Evolutionary conservation across 192 early-diverging fungal species (phyloP), one percentile per base, ranked within the genome.

Genomic region (Phlyctochytrium planicorne): DNA sequence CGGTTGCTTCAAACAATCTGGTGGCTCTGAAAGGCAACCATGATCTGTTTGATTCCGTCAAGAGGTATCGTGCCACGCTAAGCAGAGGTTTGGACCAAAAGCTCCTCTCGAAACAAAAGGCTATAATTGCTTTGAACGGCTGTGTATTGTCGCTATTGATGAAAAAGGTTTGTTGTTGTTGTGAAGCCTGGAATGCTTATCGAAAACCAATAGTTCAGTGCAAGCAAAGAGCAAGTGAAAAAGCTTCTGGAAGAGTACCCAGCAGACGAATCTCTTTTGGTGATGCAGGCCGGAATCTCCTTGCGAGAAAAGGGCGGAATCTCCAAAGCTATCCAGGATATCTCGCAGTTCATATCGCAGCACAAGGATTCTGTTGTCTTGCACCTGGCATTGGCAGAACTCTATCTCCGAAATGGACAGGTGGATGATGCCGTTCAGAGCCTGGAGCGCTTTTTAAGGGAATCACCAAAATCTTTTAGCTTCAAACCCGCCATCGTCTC

Each of bases 1-100:
- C 84, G 1, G 79, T 91, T 17, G 89, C 86, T 6, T 80, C 88
- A 52, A 91, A 91, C 76, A 91, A 91, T 66, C 60, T 90, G 53
- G 80, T 84, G 0, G 77, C 81, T 1, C 69, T 87, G 10, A 76
- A 83, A 57, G 77, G 83, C 64, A 78, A 84, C 24, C 65, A 81
- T 17, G 87, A 88, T 35, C 56, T 87, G 2, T 82, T 83, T 57
- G 87, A 91, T 53, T 80, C 81, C 20, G 53, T 73, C 30, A 80
- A 83, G 56, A 83, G 84, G 63, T 72, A 89, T 35, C 78, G 80
- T 66, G 40, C 74, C n/a, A 80, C 88, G 20, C 77, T 77, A 32
- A 68, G 77, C 24, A 80, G 83, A 61, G 80, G 72, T 3, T 71
- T 89, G 1, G 85, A 89, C 17, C 73, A 75, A 60, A 91, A 89